Conservation (phyloP, 2,329 filamentous ascomycete species). For the Akanthomyces dipterigenus region DNA sequence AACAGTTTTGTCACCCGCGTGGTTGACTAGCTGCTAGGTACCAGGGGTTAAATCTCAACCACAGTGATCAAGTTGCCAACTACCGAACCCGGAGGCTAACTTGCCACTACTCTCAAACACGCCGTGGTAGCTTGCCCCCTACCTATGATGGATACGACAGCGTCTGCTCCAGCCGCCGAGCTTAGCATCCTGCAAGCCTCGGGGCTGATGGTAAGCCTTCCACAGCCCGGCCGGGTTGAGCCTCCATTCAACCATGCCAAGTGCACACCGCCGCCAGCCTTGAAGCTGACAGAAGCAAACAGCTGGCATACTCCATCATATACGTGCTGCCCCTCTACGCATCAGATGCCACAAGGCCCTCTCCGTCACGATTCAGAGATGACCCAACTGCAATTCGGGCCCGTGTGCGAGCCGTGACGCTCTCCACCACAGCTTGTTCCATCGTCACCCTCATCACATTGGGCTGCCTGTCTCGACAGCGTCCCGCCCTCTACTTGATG, state of each 20-base stretch:
- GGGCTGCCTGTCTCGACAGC: conserved; percentile 36
- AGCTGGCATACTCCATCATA: conserved; percentile 76
- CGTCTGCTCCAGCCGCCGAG: not conserved
- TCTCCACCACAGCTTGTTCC: conserved; percentile 66
- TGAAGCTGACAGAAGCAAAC: conserved; percentile 13
- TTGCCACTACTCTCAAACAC: not conserved
- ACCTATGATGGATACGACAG: not conserved
- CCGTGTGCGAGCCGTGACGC: conserved; percentile 70
- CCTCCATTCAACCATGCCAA: not conserved
- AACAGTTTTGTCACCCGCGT: too few relatives aligned
- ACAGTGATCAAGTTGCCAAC: not conserved
- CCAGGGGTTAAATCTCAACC: not conserved
- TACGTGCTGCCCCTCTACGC: conserved; percentile 92
- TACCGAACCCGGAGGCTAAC: not conserved
- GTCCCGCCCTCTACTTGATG: conserved; percentile 56
- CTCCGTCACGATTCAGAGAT: conserved; percentile 72
- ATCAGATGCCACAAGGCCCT: conserved; percentile 71
- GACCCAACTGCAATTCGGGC: conserved; percentile 83
- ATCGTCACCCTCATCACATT: conserved; percentile 62
- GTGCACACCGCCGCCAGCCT: not conserved
- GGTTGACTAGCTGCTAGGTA: too few relatives aligned
- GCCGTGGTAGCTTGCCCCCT: not conserved
- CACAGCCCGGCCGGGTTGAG: not conserved
- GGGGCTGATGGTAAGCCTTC: conserved; percentile 21
- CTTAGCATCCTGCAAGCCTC: conserved; percentile 21